Evolutionary conservation across 768 basidiomycete species (phyloP), one percentile per base, ranked within the genome.

Genomic region (Coprinopsis sp.): DNA sequence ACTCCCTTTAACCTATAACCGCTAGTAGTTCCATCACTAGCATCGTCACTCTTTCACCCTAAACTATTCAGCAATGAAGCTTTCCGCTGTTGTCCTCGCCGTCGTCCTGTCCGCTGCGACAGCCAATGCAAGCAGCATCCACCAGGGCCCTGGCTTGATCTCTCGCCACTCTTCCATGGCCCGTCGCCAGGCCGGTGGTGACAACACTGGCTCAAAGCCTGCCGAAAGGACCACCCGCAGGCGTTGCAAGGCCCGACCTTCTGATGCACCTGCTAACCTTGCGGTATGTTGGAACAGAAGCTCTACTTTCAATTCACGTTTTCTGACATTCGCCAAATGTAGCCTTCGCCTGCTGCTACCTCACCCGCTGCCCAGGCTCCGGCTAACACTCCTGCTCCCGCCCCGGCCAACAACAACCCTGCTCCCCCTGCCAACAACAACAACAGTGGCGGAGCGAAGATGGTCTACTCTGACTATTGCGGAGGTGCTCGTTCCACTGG

Each of bases 401-500:
- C n/a, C n/a, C n/a, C n/a, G n/a, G n/a, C 22, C 30, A 34, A 34
- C 18, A 21, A 31, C 25, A 16, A 5, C 33, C 19, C 33, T n/a
- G 33, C 29, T 23, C 23, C 7, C 30, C 13, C 22, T 36, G 27
- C 16, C 30, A 7, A 22, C n/a, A 37, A 16, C 36, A 45, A 21
- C 43, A 41, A 38, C 41, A 27, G 19, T 14, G 19, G 28, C 38
- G n/a, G 8, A 31, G 30, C 30, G 30, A 61, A 64, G 14, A 36
- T 74, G 37, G 65, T 77, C 51, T 58, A 61, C n/a, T 64, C 74
- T 45, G 33, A 49, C 7, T 36, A 54, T 29, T 83, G 81, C 53
- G 80, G 79, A 33, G 47, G 58, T 47, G 71, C 59, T 53, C 71
- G 78, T 54, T 78, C 82, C 44, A 75, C 74, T 3, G 54, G 81